Conservation (phyloP, 257 asterid genomes). For the Handroanthus guayacan region DNA sequence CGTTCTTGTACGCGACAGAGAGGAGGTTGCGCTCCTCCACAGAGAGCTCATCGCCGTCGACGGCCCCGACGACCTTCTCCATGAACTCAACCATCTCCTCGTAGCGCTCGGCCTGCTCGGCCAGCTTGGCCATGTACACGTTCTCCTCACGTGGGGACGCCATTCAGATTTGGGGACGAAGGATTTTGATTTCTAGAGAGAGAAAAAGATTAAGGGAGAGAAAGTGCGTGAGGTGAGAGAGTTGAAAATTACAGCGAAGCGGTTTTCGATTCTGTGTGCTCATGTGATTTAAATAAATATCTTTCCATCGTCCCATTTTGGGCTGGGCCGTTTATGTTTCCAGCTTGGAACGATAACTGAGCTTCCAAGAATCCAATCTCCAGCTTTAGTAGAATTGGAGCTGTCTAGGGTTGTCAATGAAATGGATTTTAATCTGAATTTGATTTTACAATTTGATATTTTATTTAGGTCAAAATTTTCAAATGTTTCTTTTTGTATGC, state of each 20-base stretch:
- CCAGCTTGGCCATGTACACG: slow-evolving; percentile 90
- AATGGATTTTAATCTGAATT: neutral
- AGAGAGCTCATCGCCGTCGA: slow-evolving; percentile 64
- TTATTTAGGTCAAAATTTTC: no score
- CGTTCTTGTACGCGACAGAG: slow-evolving; percentile 65
- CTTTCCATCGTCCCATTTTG: neutral
- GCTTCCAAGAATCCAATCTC: neutral
- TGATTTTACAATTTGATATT: no score
- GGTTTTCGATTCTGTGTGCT: slow-evolving; percentile 36
- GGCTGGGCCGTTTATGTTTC: neutral
- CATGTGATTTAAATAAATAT: neutral
- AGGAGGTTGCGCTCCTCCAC: slow-evolving; percentile 68
- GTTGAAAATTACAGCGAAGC: slow-evolving; percentile 12
- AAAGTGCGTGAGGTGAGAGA: neutral
- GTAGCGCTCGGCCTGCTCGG: slow-evolving; percentile 94
- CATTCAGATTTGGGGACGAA: slow-evolving; percentile 48
- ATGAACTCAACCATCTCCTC: slow-evolving; percentile 96
- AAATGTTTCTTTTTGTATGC: no score
- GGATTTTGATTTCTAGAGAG: slow-evolving; percentile 32
- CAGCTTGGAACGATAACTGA: neutral
- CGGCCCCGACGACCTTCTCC: slow-evolving; percentile 82
- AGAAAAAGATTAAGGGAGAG: slow-evolving; percentile 25
- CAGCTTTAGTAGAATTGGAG: no score
- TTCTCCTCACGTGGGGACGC: slow-evolving; percentile 83
- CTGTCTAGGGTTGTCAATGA: neutral